phyloP scores from a whole-genome alignment of 2,329 filamentous ascomycete genomes.

The Talaromyces albobiverticillius region DNA sequence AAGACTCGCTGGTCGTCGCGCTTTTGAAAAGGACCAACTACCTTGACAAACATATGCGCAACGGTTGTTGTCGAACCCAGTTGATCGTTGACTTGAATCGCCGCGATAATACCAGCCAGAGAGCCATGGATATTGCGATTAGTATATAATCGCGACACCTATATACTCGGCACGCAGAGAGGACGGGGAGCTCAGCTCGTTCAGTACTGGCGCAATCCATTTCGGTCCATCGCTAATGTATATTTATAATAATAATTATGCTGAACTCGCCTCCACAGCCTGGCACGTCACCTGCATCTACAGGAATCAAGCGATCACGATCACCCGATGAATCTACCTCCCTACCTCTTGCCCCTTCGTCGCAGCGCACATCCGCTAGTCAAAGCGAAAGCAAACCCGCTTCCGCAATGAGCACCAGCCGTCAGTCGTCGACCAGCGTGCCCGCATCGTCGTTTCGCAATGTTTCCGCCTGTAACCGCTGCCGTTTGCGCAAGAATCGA shows the following conservation, averaged over 20 bases:
- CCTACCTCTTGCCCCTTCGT: slow-evolving; percentile 21
- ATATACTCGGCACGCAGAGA: not conserved
- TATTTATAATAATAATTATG: slow-evolving; percentile 25
- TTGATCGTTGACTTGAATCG: too few species aligned
- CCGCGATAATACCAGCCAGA: too few species aligned
- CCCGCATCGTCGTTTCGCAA: slow-evolving; percentile 64
- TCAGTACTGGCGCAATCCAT: not conserved
- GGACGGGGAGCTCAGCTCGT: not conserved
- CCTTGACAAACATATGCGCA: too few species aligned
- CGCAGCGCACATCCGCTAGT: slow-evolving; percentile 8
- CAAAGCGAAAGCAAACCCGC: not conserved
- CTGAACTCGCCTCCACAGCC: slow-evolving; percentile 29
- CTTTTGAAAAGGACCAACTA: too few species aligned
- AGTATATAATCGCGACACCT: not conserved
- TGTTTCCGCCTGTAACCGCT: slow-evolving; percentile 92
- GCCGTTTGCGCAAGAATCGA: slow-evolving; percentile 85
- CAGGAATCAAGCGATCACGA: slow-evolving; percentile 37
- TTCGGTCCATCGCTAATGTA: slow-evolving; percentile 7
- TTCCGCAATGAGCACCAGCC: slow-evolving; percentile 20
- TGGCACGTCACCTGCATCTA: slow-evolving; percentile 27
- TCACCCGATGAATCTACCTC: slow-evolving; percentile 26
- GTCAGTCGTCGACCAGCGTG: slow-evolving; percentile 21
- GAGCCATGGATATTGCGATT: slow-evolving; percentile 5
- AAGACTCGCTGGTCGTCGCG: too few species aligned
- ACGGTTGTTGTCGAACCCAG: too few species aligned